Conservation (phyloP, 2,329 filamentous ascomycete species). For the Trichoderma simmonsii region DNA sequence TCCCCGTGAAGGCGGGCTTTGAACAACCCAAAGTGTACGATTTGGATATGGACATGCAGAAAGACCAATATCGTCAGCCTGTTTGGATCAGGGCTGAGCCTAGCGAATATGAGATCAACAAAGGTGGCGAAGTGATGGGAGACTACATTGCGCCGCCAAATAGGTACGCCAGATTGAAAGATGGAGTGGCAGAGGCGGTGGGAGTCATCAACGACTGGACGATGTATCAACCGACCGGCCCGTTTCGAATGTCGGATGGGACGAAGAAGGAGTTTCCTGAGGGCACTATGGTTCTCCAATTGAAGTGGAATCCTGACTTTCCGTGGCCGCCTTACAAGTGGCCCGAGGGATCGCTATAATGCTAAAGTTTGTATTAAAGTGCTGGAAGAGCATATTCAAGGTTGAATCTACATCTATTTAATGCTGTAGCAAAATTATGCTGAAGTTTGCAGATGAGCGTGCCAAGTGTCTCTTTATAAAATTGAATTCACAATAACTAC, state of each 20-base stretch:
- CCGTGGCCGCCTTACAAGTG: constrained; percentile 7
- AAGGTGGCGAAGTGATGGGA: constrained; percentile 11
- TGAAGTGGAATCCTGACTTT: constrained; percentile 23
- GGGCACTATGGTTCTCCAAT: constrained; percentile 22
- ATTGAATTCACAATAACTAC: neutral
- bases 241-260: constrained; percentile 20
- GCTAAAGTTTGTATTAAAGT: too few relatives aligned
- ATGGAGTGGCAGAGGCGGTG: neutral
- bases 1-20: constrained; percentile 19
- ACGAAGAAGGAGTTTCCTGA: constrained; percentile 23
- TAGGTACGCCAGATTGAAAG: neutral
- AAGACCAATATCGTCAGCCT: neutral
- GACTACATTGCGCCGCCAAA: neutral
- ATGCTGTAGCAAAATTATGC: neutral
- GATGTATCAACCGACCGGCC: neutral
- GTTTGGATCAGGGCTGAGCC: constrained; percentile 22
- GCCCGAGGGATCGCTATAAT: constrained; percentile 1
- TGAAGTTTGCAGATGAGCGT: neutral
- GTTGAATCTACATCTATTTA: neutral
- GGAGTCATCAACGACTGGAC: neutral
- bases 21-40: constrained; percentile 18
- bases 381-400: neutral
- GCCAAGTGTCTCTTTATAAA: neutral
- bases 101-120: constrained; percentile 23
- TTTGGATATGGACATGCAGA: constrained; percentile 19